These are phyloP conservation scores for Termitomyces sp. DNA, from an alignment of 768 basidiomycete species.

Conservation along the genomic window DNA sequence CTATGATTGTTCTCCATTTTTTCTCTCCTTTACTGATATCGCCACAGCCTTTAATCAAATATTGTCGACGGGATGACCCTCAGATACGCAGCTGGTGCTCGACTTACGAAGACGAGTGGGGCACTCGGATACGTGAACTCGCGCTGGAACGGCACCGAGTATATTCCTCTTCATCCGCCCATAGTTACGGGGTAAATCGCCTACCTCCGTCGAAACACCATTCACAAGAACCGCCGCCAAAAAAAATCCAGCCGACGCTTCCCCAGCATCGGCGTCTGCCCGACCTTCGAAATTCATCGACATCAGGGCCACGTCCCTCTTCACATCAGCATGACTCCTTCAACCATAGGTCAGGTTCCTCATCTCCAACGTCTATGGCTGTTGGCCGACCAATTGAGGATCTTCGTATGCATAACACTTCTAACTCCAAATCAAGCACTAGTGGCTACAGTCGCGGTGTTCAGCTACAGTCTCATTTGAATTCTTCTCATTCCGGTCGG, in stretches of 20 bases:
- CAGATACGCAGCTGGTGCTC: constrained; percentile 52
- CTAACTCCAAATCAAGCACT: constrained; percentile 4
- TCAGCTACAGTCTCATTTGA: constrained; percentile 6
- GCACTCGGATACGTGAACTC: constrained; percentile 50
- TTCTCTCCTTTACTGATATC: constrained; percentile 2
- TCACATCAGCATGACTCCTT: constrained; percentile 25
- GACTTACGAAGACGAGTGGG: constrained; percentile 65
- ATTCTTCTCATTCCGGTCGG: constrained; percentile 10
- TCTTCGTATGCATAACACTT: constrained; percentile 22
- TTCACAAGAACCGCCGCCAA: constrained; percentile 17
- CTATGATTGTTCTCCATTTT: constrained; percentile 2
- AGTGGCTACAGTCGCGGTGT: constrained; percentile 3
- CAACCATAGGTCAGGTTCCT: constrained; percentile 19
- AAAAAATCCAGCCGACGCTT: constrained; percentile 12
- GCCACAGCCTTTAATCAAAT: constrained; percentile 57
- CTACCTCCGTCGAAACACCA: constrained; percentile 3
- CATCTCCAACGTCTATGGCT: constrained; percentile 23
- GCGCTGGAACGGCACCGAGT: constrained; percentile 31
- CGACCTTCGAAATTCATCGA: constrained; percentile 24
- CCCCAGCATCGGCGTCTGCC: constrained; percentile 24
- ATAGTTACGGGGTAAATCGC: constrained; percentile 17
- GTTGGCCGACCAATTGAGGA: constrained; percentile 32
- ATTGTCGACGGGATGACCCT: constrained; percentile 51
- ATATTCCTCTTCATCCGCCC: constrained; percentile 22
- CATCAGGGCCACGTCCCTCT: constrained; percentile 19